phyloP scores from a whole-genome alignment of 2,329 filamentous ascomycete species.

The Aspergillus terreus region DNA sequence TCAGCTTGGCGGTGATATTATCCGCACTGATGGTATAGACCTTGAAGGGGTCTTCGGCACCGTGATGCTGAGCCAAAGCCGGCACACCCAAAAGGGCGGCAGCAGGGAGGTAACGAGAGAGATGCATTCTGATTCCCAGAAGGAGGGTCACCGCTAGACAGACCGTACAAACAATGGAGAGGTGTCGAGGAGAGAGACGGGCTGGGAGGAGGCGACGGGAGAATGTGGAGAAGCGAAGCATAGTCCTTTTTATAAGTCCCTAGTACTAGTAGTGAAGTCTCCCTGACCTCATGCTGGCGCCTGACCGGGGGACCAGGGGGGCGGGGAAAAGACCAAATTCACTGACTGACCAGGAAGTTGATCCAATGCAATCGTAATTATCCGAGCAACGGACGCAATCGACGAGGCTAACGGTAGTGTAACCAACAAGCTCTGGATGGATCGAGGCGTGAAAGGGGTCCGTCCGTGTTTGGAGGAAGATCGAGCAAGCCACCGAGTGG shows the following conservation, averaged over 20 bases:
- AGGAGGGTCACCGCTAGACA: conserved; percentile 26
- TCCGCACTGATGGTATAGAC: conserved; percentile 44
- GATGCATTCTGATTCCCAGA: conserved; percentile 34
- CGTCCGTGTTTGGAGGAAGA: conserved; percentile 3
- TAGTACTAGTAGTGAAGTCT: neutral
- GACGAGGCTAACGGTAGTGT: neutral
- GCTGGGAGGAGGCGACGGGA: conserved; percentile 20
- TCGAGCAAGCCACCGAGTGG: neutral
- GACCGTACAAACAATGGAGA: conserved; percentile 26
- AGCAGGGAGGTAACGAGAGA: conserved; percentile 30
- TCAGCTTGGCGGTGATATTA: conserved; percentile 47
- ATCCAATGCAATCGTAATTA: conserved; percentile 16
- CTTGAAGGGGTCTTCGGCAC: conserved; percentile 33
- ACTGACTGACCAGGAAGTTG: conserved; percentile 12
- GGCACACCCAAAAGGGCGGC: conserved; percentile 33
- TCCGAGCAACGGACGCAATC: conserved; percentile 19
- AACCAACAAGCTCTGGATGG: conserved; percentile 1
- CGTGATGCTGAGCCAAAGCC: conserved; percentile 19
- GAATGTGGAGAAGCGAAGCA: conserved; percentile 15
- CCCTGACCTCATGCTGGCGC: conserved; percentile 17
- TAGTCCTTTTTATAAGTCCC: conserved; percentile 10
- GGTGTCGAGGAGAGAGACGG: conserved; percentile 26
- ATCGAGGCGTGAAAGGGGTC: neutral
- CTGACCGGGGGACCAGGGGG: conserved; percentile 16
- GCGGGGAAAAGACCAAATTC: conserved; percentile 10